Evolutionary conservation across 306 rosid genomes (phyloP), one percentile per base, ranked within the genome.

Genomic region (Lithocarpus polystachyus): DNA sequence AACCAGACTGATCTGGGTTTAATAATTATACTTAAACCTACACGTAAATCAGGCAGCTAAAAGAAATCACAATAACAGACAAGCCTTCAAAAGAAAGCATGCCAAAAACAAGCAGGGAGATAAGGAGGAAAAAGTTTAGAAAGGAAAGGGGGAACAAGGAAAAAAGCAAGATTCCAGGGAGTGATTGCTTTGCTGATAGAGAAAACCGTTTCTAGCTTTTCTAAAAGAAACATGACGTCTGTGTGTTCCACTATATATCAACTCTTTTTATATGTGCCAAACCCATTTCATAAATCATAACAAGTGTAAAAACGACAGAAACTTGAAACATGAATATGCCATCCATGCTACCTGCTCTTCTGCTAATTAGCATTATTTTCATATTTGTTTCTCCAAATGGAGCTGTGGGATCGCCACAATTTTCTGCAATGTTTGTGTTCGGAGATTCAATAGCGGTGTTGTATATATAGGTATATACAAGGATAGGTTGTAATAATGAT

Each of bases 381-480:
- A 17, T 76, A 3, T 28, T 19, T 79, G 56, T 69, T 24, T 60
- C 54, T 0, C 2, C 54, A 8, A 45, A 79, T n/a, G 65, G 11
- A 31, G 73, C 64, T 6, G 0, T 24, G 2, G 84, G 72, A 43
- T 51, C 26, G 1, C 78, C 72, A 72, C 62, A 51, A 4, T 79
- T 75, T 75, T 33, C 88, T 6, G 80, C 86, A 17, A 79, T 84
- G 79, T 84, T 76, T 84, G 90, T 87, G 54, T 87, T 87, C 51
- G 86, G 87, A 52, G 86, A 87, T 78, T 87, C 84, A 11, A n/a
- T 86, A 8, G 64, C 78, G 19, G 87, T n/a, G n/a, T n/a, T n/a
- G n/a, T n/a, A n/a, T n/a, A n/a, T n/a, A n/a, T n/a, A n/a, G n/a
- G n/a, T n/a, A n/a, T n/a, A n/a, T n/a, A n/a, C n/a, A n/a, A n/a